A percentile compares a stretch with the other conserved stretches of the same genome.
phyloP scores from a whole-genome alignment of 2,329 filamentous ascomycete species.

The Venturia nashicola region DNA sequence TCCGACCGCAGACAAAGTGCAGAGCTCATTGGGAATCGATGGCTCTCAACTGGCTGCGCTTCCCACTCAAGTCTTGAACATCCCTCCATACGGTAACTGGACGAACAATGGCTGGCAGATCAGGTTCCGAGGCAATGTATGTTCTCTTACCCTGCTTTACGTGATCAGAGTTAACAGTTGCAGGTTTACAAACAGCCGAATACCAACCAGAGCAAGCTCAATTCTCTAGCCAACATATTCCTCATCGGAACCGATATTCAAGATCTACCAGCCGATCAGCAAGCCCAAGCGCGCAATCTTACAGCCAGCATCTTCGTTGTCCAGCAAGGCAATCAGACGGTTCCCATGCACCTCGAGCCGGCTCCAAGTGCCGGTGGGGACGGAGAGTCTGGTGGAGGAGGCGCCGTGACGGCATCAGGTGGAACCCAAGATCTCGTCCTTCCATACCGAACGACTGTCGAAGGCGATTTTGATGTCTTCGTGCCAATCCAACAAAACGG shows the following conservation, averaged over 20 bases:
- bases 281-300: constrained; percentile 59
- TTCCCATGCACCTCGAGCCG: constrained; percentile 51
- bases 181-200: constrained; percentile 62
- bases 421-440: constrained; percentile 51
- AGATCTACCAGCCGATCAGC: constrained; percentile 44
- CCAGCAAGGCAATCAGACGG: constrained; percentile 53
- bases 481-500: constrained; percentile 47
- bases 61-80: constrained; percentile 59
- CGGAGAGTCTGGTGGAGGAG: constrained; percentile 35
- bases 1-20: constrained; percentile 48
- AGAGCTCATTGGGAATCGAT: constrained; percentile 48
- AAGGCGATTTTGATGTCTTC: constrained; percentile 66
- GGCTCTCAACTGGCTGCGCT: constrained; percentile 46
- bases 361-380: constrained; percentile 43
- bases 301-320: constrained; percentile 65
- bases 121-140: constrained; percentile 58
- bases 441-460: constrained; percentile 50
- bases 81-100: constrained; percentile 61
- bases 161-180: background rate
- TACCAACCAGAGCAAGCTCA: constrained; percentile 49
- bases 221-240: constrained; percentile 59
- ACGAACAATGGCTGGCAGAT: constrained; percentile 67
- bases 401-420: constrained; percentile 40
- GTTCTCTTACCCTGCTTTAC: background rate
- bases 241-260: constrained; percentile 52